phyloP scores from a whole-genome alignment of 2,329 filamentous ascomycete species.

The Cladosporium austrohemisphaericum region DNA sequence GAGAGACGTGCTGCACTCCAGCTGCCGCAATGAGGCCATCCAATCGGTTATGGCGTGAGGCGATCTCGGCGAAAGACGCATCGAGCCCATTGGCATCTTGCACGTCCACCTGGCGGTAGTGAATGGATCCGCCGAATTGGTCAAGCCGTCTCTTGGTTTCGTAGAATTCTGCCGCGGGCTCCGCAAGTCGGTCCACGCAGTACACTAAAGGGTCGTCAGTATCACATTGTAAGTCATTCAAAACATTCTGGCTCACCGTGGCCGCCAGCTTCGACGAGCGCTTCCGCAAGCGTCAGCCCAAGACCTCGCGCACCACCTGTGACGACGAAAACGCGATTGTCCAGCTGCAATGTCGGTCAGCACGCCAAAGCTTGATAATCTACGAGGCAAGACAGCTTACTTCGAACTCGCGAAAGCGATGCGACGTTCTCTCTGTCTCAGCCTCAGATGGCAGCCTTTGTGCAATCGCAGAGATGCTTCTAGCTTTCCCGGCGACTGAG shows the following conservation, averaged over 20 bases:
- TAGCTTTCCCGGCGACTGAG: neutral
- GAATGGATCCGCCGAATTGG: constrained; percentile 39
- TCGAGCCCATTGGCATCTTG: constrained; percentile 34
- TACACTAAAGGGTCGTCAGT: constrained; percentile 36
- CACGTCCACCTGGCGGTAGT: constrained; percentile 48
- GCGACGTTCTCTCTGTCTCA: constrained; percentile 10
- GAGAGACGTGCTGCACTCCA: constrained; percentile 28
- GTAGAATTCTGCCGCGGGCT: constrained; percentile 46
- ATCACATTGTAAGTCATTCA: neutral
- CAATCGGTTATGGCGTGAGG: constrained; percentile 24
- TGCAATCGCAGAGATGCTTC: constrained; percentile 17
- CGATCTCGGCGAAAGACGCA: constrained; percentile 26
- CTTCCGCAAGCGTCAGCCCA: constrained; percentile 30
- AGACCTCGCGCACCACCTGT: constrained; percentile 31
- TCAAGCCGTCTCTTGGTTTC: constrained; percentile 37
- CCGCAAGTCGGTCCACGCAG: constrained; percentile 45
- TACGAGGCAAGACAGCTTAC: constrained; percentile 14
- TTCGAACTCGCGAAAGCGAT: constrained; percentile 24
- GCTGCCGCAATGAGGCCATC: constrained; percentile 33
- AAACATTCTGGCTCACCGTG: constrained; percentile 34
- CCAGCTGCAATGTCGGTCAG: constrained; percentile 10
- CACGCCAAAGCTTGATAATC: too few species aligned
- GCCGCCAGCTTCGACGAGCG: constrained; percentile 41
- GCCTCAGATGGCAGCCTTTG: constrained; percentile 18
- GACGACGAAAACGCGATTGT: constrained; percentile 23